Conservation (phyloP, 1,284 basidiomycete species). For the Trichosporon sp. region DNA sequence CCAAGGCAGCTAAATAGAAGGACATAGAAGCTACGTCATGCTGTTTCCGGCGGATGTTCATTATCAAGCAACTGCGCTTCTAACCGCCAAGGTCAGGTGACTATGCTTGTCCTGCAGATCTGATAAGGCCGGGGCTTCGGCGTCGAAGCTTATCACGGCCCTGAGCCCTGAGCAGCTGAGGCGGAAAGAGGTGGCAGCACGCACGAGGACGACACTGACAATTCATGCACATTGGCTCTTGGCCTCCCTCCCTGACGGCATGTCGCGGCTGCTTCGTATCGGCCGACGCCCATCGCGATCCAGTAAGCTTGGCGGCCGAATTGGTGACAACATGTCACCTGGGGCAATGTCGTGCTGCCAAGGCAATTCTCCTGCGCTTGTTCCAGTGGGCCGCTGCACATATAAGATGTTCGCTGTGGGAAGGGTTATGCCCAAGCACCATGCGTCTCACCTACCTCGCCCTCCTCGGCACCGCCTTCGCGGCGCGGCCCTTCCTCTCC, state of each 20-base stretch:
- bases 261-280: neutral
- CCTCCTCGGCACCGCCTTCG: neutral
- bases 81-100: slow-evolving; percentile 4
- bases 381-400: neutral
- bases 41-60: neutral
- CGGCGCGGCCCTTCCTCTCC: neutral
- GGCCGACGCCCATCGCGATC: neutral
- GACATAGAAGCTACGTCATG: slow-evolving; percentile 2
- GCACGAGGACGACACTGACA: neutral
- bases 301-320: slow-evolving; percentile 1
- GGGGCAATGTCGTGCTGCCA: slow-evolving; percentile 4
- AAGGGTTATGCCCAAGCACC: neutral
- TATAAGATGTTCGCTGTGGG: neutral
- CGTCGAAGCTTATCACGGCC: neutral
- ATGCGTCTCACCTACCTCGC: slow-evolving; percentile 1
- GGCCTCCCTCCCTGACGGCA: neutral
- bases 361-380: slow-evolving; percentile 10
- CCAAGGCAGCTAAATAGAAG: neutral
- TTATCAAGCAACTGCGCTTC: neutral
- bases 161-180: neutral
- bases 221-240: neutral
- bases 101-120: neutral
- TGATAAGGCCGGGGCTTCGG: slow-evolving; percentile 9
- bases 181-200: neutral
- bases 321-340: neutral